Percentiles rank a stretch among this genome's conserved stretches.
These are phyloP conservation scores for Colletotrichum liriopes DNA, from an alignment of 2,329 filamentous ascomycete species.

Conservation along the genomic window DNA sequence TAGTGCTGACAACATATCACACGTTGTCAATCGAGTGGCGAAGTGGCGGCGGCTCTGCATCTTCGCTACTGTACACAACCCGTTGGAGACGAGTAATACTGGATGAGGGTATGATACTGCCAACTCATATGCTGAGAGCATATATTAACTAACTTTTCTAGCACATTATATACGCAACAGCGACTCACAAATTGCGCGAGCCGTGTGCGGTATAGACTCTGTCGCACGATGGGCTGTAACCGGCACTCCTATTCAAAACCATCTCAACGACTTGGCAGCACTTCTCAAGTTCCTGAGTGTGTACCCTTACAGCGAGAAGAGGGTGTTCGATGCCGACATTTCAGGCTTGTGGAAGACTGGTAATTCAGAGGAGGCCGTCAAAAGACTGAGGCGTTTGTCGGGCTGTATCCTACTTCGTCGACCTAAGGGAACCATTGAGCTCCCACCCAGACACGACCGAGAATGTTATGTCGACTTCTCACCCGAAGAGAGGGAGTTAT, in stretches of 20 bases:
- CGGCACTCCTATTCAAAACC: conserved; percentile 66
- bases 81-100: conserved; percentile 58
- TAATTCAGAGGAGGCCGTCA: conserved; percentile 54
- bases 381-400: conserved; percentile 57
- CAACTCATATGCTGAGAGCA: not conserved
- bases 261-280: conserved; percentile 57
- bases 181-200: conserved; percentile 53
- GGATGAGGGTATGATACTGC: conserved; percentile 53
- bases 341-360: conserved; percentile 57
- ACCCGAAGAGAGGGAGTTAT: conserved; percentile 52
- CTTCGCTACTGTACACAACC: conserved; percentile 51
- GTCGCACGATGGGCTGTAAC: conserved; percentile 62
- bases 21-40: conserved; percentile 57
- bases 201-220: conserved; percentile 55
- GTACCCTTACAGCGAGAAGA: conserved; percentile 58
- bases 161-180: conserved; percentile 60
- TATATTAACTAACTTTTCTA: conserved; percentile 40
- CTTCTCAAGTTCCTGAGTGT: conserved; percentile 61
- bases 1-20: conserved; percentile 61
- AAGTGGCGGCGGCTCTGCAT: not conserved
- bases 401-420: conserved; percentile 58
- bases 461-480: conserved; percentile 55
- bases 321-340: conserved; percentile 57
- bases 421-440: conserved; percentile 55
- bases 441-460: conserved; percentile 55